A percentile compares a stretch with the other conserved stretches of the same genome.
Evolutionary conservation across 2,329 filamentous ascomycete genomes (phyloP).

Genomic region (Alternaria solani): DNA sequence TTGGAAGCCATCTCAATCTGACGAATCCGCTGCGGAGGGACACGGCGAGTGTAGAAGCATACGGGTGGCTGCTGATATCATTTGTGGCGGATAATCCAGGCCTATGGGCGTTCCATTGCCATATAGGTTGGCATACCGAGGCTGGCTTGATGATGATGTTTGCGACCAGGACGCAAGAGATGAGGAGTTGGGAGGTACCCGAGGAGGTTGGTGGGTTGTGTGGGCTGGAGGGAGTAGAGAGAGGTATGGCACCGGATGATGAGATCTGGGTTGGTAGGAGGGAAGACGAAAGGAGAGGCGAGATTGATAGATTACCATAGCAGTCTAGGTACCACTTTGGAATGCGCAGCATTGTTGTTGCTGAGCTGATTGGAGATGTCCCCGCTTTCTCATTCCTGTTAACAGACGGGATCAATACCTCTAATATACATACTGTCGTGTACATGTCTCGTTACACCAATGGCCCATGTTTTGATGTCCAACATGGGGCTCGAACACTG

Average conservation of each 20-base stretch:
- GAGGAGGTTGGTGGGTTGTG: constrained; percentile 59
- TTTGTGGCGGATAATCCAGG: constrained; percentile 71
- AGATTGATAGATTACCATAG: background rate
- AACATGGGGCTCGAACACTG: background rate
- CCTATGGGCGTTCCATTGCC: constrained; percentile 71
- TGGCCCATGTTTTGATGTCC: background rate
- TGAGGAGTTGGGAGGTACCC: constrained; percentile 56
- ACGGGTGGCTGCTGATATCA: constrained; percentile 71
- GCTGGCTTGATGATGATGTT: constrained; percentile 63
- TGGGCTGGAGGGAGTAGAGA: constrained; percentile 50
- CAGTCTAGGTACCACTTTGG: background rate
- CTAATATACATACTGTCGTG: constrained; percentile 4
- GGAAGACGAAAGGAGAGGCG: constrained; percentile 2
- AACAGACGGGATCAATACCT: background rate
- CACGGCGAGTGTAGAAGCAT: constrained; percentile 69
- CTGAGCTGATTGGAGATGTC: background rate
- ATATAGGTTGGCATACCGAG: constrained; percentile 68
- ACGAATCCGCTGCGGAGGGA: constrained; percentile 68
- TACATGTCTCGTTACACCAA: constrained; percentile 1
- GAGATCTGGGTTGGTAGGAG: constrained; percentile 54
- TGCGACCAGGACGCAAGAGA: constrained; percentile 57
- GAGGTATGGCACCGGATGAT: constrained; percentile 60
- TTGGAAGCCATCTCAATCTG: constrained; percentile 37
- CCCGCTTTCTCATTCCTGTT: background rate
- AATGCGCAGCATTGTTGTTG: background rate